Evolutionary conservation across 148 eudicot species (phyloP).

Genomic region (Chenopodium suecicum): DNA sequence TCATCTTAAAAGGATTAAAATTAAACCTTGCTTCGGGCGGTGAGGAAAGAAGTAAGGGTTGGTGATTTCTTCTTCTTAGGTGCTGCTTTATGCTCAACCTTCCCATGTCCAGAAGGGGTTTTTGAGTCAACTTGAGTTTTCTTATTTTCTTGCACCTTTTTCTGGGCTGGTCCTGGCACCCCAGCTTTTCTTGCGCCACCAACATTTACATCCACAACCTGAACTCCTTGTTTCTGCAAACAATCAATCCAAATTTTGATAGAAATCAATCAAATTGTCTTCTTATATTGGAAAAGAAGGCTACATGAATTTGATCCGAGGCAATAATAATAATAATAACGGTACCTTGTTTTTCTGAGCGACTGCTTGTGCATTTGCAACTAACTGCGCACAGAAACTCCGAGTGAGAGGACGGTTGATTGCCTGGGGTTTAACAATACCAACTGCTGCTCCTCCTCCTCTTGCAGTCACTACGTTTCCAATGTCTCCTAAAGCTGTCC

Average conservation of each 20-base stretch:
- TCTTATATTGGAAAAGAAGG: too few relatives aligned
- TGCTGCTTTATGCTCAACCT: constrained; percentile 20
- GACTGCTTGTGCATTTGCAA: constrained; percentile 49
- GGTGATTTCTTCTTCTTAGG: constrained; percentile 29
- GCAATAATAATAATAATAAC: too few relatives aligned
- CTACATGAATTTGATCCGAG: too few relatives aligned
- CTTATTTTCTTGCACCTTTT: constrained; percentile 32
- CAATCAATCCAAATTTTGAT: background rate
- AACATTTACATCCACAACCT: constrained; percentile 33
- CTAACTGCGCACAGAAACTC: constrained; percentile 47
- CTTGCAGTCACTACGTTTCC: constrained; percentile 39
- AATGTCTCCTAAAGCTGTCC: constrained; percentile 55
- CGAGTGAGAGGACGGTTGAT: constrained; percentile 47
- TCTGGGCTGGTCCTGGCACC: constrained; percentile 17
- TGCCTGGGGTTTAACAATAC: constrained; percentile 22
- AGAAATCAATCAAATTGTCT: too few relatives aligned
- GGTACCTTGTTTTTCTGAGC: constrained; percentile 40
- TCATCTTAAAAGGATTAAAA: background rate
- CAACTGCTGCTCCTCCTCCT: constrained; percentile 21
- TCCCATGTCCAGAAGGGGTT: constrained; percentile 25
- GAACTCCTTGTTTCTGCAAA: constrained; percentile 40
- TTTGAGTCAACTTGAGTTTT: constrained; percentile 22
- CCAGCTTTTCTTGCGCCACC: constrained; percentile 18
- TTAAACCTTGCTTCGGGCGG: constrained; percentile 54
- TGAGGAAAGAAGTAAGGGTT: constrained; percentile 42